Percentiles rank a stretch among this genome's conserved stretches.
Evolutionary conservation across 495 filamentous ascomycete species (phyloP).

Genomic region (Aspergillus avenaceus): DNA sequence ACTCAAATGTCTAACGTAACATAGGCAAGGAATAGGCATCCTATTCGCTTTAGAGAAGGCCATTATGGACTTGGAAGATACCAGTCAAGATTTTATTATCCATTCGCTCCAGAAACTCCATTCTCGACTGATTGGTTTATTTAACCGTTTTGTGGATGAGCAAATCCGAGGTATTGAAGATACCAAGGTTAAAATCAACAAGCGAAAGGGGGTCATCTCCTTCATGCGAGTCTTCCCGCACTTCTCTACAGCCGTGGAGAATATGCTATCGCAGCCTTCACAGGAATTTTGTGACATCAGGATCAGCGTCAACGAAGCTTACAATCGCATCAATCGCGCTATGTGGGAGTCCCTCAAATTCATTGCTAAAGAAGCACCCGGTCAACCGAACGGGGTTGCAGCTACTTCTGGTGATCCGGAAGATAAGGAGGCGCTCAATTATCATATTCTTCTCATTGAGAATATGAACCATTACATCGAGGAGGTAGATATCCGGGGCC

Average conservation of each 20-base stretch:
- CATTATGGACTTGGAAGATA: conserved; percentile 72
- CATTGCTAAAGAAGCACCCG: conserved; percentile 88
- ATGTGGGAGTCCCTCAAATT: conserved; percentile 97
- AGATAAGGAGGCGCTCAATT: conserved; percentile 93
- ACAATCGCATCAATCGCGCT: conserved; percentile 81
- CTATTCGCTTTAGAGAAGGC: conserved; percentile 74
- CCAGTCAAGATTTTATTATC: conserved; percentile 86
- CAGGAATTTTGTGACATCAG: conserved; percentile 63
- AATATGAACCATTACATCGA: conserved; percentile 98
- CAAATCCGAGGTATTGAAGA: conserved; percentile 95
- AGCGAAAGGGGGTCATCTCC: conserved; percentile 90
- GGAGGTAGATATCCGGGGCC: conserved; percentile 72
- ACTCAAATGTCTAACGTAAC: conserved; percentile 14
- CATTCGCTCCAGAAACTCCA: conserved; percentile 76
- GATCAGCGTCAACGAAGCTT: conserved; percentile 77
- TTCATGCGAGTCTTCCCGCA: conserved; percentile 92
- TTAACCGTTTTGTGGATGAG: conserved; percentile 87
- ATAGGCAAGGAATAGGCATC: conserved; percentile 82
- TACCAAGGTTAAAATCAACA: conserved; percentile 98
- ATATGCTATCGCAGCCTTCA: conserved; percentile 58
- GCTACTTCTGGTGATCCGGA: conserved; percentile 66
- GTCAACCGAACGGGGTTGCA: conserved; percentile 42
- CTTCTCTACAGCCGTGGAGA: conserved; percentile 76
- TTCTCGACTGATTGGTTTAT: conserved; percentile 67
- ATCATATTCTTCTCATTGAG: conserved; percentile 94